These are phyloP conservation scores for Candida pseudoviswanathii DNA, from an alignment of 1,139 yeast genomes.

Conservation along the genomic window DNA sequence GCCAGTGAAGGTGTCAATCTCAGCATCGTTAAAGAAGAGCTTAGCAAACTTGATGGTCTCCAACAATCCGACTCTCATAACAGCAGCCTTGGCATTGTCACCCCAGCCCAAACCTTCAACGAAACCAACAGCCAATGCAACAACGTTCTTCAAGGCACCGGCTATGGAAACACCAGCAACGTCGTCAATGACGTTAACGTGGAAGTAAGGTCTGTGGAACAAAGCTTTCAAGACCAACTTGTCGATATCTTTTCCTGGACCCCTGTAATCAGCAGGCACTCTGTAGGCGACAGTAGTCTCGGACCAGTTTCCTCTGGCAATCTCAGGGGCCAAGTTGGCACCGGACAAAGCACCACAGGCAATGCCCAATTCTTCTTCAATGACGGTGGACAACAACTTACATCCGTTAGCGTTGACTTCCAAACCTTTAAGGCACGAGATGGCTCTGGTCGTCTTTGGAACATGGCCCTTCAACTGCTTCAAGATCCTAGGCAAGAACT, in stretches of 20 bases:
- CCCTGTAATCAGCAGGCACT: slow-evolving; percentile 67
- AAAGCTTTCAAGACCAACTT: slow-evolving; percentile 65
- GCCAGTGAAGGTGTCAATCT: slow-evolving; percentile 71
- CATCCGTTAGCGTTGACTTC: slow-evolving; percentile 82
- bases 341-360: slow-evolving; percentile 95
- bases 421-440: slow-evolving; percentile 91
- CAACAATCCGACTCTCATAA: slow-evolving; percentile 88
- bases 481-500: slow-evolving; percentile 76
- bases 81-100: slow-evolving; percentile 94
- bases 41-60: slow-evolving; percentile 67
- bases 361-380: slow-evolving; percentile 75
- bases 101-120: slow-evolving; percentile 98
- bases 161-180: slow-evolving; percentile 93
- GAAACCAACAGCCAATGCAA: slow-evolving; percentile 91
- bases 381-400: slow-evolving; percentile 72
- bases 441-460: slow-evolving; percentile 70
- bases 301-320: slow-evolving; percentile 89
- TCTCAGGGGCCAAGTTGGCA: slow-evolving; percentile 94
- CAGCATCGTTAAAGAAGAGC: slow-evolving; percentile 38
- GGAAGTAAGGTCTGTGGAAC: slow-evolving; percentile 96
- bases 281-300: slow-evolving; percentile 94
- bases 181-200: slow-evolving; percentile 84
- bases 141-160: slow-evolving; percentile 93
- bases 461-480: slow-evolving; percentile 76
- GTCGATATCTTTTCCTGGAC: slow-evolving; percentile 75